A percentile compares a stretch with the other conserved stretches of the same genome.
These are phyloP conservation scores for Exidia glandulosa DNA, from an alignment of 768 basidiomycete genomes.

Conservation along the genomic window DNA sequence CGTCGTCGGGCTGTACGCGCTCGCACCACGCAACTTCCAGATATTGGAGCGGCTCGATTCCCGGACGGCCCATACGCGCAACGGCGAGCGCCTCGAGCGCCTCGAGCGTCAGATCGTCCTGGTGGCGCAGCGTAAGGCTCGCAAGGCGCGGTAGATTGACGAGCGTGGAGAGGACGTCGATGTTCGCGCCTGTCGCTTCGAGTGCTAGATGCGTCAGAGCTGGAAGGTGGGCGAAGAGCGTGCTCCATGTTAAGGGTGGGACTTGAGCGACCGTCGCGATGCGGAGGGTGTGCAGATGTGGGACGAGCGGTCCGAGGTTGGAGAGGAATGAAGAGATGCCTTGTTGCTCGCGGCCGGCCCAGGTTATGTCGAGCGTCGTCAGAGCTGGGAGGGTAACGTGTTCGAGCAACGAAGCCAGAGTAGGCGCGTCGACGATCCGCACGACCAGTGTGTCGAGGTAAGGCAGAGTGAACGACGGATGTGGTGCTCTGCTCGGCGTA, in stretches of 20 bases:
- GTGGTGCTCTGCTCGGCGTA: too few species aligned
- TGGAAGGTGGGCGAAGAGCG: background rate
- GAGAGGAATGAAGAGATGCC: background rate
- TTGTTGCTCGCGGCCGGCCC: background rate
- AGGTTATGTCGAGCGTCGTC: background rate
- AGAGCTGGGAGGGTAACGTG: background rate
- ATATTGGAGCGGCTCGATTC: background rate
- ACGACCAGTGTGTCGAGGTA: background rate
- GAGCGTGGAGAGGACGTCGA: background rate
- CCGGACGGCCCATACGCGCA: background rate
- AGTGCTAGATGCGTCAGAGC: background rate
- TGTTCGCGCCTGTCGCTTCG: background rate
- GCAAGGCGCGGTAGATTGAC: background rate
- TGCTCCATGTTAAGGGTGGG: background rate
- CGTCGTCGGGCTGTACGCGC: background rate
- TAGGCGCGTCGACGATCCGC: background rate
- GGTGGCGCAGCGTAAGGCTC: background rate
- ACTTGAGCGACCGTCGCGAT: background rate
- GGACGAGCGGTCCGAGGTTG: background rate
- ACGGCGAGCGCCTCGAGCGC: background rate
- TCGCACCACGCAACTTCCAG: background rate
- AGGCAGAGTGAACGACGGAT: background rate
- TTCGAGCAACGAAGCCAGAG: background rate
- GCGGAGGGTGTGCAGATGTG: background rate
- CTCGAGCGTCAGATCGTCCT: background rate